Conservation (phyloP, 164 flowering plant species). For the Umbilicus rupestris region DNA sequence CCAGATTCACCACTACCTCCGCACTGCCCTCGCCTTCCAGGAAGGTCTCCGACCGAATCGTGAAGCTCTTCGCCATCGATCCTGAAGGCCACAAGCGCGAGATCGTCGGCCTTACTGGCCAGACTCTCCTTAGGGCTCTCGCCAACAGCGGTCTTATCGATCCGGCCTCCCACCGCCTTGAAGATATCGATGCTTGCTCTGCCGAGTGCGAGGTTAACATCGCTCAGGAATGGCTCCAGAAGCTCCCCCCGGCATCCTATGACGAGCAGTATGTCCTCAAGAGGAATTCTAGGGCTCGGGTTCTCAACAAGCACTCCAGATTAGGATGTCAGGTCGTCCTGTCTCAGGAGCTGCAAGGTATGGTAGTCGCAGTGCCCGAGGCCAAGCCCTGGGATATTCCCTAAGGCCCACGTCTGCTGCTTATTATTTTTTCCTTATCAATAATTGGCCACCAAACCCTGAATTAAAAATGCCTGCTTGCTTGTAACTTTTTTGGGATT, state of each 20-base stretch:
- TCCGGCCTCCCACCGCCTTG: slow-evolving; percentile 83
- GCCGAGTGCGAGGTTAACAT: too few relatives aligned
- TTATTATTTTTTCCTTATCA: too few relatives aligned
- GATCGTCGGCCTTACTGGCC: slow-evolving; percentile 68
- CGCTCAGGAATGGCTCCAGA: slow-evolving; percentile 87
- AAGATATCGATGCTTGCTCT: slow-evolving; percentile 97
- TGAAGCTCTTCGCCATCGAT: slow-evolving; percentile 76
- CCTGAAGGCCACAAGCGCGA: slow-evolving; percentile 62
- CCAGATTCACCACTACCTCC: too few relatives aligned
- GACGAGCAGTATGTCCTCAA: slow-evolving; percentile 75
- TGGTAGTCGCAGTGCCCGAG: slow-evolving; percentile 97
- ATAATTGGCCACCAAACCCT: too few relatives aligned
- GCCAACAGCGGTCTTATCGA: slow-evolving; percentile 66
- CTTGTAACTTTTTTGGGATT: too few relatives aligned
- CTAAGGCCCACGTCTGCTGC: too few relatives aligned
- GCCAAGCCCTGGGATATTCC: slow-evolving; percentile 90
- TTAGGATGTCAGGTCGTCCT: slow-evolving; percentile 89
- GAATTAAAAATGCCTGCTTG: too few relatives aligned
- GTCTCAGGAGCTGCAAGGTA: slow-evolving; percentile 61
- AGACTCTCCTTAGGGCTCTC: slow-evolving; percentile 70
- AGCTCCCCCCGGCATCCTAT: slow-evolving; percentile 62
- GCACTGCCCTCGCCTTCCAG: too few relatives aligned
- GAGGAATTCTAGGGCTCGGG: slow-evolving; percentile 48
- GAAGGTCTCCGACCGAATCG: slow-evolving; percentile 88
- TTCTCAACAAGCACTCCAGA: slow-evolving; percentile 78